Evolutionary conservation across 2,329 filamentous ascomycete genomes (phyloP).

Genomic region (Alternaria arborescens): DNA sequence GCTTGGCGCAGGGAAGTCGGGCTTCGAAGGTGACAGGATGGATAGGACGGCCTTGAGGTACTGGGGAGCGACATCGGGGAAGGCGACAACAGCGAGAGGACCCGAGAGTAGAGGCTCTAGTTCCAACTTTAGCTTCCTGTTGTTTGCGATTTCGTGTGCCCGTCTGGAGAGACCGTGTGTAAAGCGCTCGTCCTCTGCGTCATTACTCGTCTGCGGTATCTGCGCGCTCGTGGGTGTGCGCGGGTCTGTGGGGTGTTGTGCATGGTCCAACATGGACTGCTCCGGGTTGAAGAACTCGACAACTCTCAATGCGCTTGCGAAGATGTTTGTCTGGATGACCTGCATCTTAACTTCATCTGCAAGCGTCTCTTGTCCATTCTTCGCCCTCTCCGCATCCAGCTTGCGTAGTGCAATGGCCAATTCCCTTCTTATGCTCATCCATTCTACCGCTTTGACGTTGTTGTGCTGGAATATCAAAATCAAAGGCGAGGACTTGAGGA

Average conservation of each 20-base stretch:
- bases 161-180: conserved; percentile 68
- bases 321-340: conserved; percentile 88
- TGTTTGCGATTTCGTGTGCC: conserved; percentile 61
- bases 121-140: conserved; percentile 63
- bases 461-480: conserved; percentile 88
- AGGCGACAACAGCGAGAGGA: conserved; percentile 79
- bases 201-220: conserved; percentile 41
- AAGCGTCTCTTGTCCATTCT: conserved; percentile 58
- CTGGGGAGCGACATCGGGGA: conserved; percentile 83
- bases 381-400: conserved; percentile 75
- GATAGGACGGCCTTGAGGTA: conserved; percentile 84
- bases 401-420: conserved; percentile 68
- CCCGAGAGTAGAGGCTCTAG: conserved; percentile 82
- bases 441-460: conserved; percentile 78
- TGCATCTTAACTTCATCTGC: conserved; percentile 76
- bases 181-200: conserved; percentile 60
- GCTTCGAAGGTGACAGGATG: conserved; percentile 73
- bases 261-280: conserved; percentile 26
- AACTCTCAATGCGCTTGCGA: conserved; percentile 82
- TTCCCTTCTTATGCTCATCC: conserved; percentile 76
- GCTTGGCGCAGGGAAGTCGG: conserved; percentile 79
- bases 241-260: conserved; percentile 43
- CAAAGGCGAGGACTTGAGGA: conserved; percentile 84
- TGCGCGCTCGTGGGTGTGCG: conserved; percentile 45
- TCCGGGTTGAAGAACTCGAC: conserved; percentile 76